A percentile compares a stretch with the other conserved stretches of the same genome.
Conservation (phyloP, 2,329 filamentous ascomycete species). For the Boeremia exigua region DNA sequence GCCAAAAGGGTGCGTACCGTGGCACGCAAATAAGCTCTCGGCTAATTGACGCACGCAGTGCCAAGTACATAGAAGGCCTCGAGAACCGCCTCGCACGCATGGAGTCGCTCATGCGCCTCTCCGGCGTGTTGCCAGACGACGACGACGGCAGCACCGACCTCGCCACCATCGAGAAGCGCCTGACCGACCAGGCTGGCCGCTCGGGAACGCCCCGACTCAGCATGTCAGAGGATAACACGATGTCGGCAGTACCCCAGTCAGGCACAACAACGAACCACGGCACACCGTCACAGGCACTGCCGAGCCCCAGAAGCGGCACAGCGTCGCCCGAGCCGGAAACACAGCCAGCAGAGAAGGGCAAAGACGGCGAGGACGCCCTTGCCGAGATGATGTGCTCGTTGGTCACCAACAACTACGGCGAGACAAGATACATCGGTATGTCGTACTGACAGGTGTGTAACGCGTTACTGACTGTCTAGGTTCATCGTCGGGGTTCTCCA, state of each 20-base stretch:
- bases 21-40: background rate
- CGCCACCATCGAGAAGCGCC: slow-evolving; percentile 81
- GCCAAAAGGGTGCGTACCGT: slow-evolving; percentile 77
- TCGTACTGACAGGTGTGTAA: background rate
- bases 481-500: slow-evolving; percentile 96
- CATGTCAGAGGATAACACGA: slow-evolving; percentile 40
- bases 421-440: slow-evolving; percentile 93
- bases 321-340: slow-evolving; percentile 60
- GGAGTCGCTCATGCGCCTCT: slow-evolving; percentile 88
- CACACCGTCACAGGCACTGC: slow-evolving; percentile 54
- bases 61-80: slow-evolving; percentile 96
- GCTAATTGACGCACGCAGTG: slow-evolving; percentile 59
- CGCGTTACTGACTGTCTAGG: slow-evolving; percentile 57
- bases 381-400: slow-evolving; percentile 99
- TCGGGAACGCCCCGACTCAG: slow-evolving; percentile 30
- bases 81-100: slow-evolving; percentile 95
- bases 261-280: slow-evolving; percentile 19
- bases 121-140: slow-evolving; percentile 84
- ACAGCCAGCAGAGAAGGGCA: slow-evolving; percentile 61
- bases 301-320: slow-evolving; percentile 58
- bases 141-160: slow-evolving; percentile 86
- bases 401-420: slow-evolving; percentile 91
- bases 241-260: slow-evolving; percentile 49
- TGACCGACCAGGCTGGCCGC: slow-evolving; percentile 57
- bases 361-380: slow-evolving; percentile 79